phyloP scores from a whole-genome alignment of 495 filamentous ascomycete species.

The Lasiosphaeria miniovina region DNA sequence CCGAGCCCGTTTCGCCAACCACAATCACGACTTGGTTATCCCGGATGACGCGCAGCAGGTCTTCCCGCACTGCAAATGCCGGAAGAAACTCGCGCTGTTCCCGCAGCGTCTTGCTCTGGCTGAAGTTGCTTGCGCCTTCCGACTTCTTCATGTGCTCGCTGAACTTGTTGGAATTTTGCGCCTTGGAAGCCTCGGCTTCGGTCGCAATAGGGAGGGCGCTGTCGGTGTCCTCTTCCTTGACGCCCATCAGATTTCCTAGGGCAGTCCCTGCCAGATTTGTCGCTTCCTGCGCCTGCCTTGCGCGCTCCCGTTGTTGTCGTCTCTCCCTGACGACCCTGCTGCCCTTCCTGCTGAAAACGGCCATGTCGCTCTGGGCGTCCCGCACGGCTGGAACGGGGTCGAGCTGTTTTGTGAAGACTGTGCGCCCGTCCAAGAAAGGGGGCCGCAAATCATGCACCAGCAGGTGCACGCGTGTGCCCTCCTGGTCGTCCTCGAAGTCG shows the following conservation, averaged over 20 bases:
- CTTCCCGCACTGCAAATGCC: slow-evolving; percentile 95
- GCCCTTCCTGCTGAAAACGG: slow-evolving; percentile 94
- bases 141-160: slow-evolving; percentile 85
- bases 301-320: slow-evolving; percentile 86
- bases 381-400: slow-evolving; percentile 91
- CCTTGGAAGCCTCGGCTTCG: slow-evolving; percentile 58
- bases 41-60: slow-evolving; percentile 87
- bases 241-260: slow-evolving; percentile 88
- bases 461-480: slow-evolving; percentile 84
- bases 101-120: slow-evolving; percentile 81
- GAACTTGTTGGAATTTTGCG: slow-evolving; percentile 72
- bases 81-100: slow-evolving; percentile 95
- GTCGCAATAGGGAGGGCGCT: slow-evolving; percentile 73
- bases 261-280: slow-evolving; percentile 92
- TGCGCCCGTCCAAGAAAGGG: slow-evolving; percentile 92
- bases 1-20: slow-evolving; percentile 93
- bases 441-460: slow-evolving; percentile 92
- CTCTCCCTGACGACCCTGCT: slow-evolving; percentile 90
- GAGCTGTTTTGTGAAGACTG: slow-evolving; percentile 94
- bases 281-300: slow-evolving; percentile 92
- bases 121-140: slow-evolving; percentile 87
- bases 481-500: slow-evolving; percentile 88
- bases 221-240: slow-evolving; percentile 92
- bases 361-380: slow-evolving; percentile 98
- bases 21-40: slow-evolving; percentile 98